These are phyloP conservation scores for Xylariales sp. DNA, from an alignment of 2,329 filamentous ascomycete species.

Conservation along the genomic window DNA sequence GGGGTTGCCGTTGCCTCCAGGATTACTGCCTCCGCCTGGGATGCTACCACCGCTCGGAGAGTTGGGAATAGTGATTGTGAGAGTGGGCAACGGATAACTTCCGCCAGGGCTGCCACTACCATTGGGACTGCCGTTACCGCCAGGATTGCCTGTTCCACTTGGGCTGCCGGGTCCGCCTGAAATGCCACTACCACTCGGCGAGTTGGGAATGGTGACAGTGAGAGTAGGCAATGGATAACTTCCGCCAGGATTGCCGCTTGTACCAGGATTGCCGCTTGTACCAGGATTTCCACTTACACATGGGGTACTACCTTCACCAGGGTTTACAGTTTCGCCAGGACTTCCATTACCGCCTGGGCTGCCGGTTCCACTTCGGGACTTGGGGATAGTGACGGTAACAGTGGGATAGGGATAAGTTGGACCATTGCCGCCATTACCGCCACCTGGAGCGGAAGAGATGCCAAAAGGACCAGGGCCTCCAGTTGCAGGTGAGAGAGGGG, in stretches of 20 bases:
- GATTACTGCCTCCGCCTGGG: no score
- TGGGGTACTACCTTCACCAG: no score
- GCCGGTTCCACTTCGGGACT: no score
- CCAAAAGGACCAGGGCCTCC: slow-evolving; percentile 8
- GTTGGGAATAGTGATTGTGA: neutral
- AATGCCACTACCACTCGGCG: neutral
- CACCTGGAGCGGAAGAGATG: slow-evolving; percentile 4
- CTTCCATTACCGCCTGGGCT: no score
- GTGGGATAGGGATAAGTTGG: neutral
- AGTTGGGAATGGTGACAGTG: neutral
- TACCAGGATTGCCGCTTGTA: neutral
- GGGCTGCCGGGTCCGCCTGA: no score
- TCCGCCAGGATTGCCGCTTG: neutral
- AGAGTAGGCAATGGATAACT: neutral
- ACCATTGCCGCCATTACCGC: neutral
- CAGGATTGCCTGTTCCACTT: neutral
- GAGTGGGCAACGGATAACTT: neutral
- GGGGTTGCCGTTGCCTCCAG: neutral
- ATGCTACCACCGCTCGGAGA: neutral
- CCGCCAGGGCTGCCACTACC: neutral
- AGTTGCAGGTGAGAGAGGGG: slow-evolving; percentile 1
- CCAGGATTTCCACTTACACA: neutral
- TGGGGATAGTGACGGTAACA: neutral
- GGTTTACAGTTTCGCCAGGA: no score
- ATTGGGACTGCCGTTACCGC: neutral